A percentile compares a stretch with the other conserved stretches of the same genome.
Conservation (phyloP, 2,329 filamentous ascomycete genomes). For the Fusarium austroafricanum region DNA sequence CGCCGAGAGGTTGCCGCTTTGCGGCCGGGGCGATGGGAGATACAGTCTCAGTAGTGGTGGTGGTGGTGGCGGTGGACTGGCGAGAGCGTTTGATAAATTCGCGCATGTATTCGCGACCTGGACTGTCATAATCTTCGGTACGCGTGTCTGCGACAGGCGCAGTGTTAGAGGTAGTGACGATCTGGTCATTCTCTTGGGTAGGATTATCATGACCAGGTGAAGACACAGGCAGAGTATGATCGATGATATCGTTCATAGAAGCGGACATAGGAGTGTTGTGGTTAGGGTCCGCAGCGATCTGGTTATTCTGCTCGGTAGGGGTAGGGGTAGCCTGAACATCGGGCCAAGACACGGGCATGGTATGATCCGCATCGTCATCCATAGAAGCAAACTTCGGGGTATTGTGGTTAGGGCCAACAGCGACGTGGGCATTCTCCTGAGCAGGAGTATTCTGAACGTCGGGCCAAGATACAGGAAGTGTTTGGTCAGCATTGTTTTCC, state of each 20-base stretch:
- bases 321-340: neutral
- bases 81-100: conserved; percentile 53
- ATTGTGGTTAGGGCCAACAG: neutral
- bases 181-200: too few species aligned
- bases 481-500: neutral
- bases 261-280: neutral
- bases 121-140: conserved; percentile 48
- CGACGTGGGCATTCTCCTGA: neutral
- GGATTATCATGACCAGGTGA: neutral
- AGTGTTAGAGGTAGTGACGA: neutral
- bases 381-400: conserved; percentile 5
- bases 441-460: neutral
- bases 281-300: neutral
- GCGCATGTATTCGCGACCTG: conserved; percentile 51
- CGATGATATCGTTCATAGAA: neutral
- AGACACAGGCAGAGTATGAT: neutral
- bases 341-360: conserved; percentile 8
- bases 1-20: conserved; percentile 49
- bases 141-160: conserved; percentile 5
- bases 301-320: neutral
- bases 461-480: conserved; percentile 9
- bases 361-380: neutral
- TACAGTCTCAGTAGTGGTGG: conserved; percentile 45
- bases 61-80: conserved; percentile 38
- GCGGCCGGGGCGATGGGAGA: conserved; percentile 46